Percentiles rank a stretch among this genome's conserved stretches.
phyloP scores from a whole-genome alignment of 1,139 yeast species.

The Wickerhamomyces sp. region DNA sequence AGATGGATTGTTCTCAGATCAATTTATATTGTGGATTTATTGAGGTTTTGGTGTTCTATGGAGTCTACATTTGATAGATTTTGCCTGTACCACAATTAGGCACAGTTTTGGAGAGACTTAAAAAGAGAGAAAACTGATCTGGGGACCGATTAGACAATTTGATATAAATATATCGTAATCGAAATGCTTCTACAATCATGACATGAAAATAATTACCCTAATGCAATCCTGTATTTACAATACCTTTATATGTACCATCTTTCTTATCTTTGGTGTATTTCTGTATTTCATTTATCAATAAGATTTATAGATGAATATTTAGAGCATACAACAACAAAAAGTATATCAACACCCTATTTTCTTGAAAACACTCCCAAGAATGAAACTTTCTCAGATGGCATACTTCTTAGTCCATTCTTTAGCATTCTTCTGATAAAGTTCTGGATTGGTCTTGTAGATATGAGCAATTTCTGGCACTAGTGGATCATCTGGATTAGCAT shows the following conservation, averaged over 20 bases:
- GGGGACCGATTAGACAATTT: too few relatives aligned
- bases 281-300: neutral
- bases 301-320: neutral
- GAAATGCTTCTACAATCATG: neutral
- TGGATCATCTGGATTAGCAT: constrained; percentile 99
- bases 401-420: constrained; percentile 98
- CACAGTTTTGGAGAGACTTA: too few relatives aligned
- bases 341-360: too few relatives aligned
- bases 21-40: too few relatives aligned
- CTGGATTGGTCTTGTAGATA: constrained; percentile 89
- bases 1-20: too few relatives aligned
- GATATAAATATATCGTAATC: too few relatives aligned
- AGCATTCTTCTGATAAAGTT: constrained; percentile 95
- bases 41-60: too few relatives aligned
- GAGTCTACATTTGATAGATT: too few relatives aligned
- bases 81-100: too few relatives aligned
- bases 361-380: too few relatives aligned
- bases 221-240: constrained; percentile 13
- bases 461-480: constrained; percentile 98
- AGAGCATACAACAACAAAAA: neutral
- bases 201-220: neutral
- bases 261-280: neutral
- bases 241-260: constrained; percentile 2
- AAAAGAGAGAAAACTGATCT: too few relatives aligned
- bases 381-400: constrained; percentile 54